Percentiles rank a stretch among this genome's conserved stretches.
These are phyloP conservation scores for Phytophthora niederhauseri DNA, from an alignment of 352 stramenopile genomes.

Conservation along the genomic window DNA sequence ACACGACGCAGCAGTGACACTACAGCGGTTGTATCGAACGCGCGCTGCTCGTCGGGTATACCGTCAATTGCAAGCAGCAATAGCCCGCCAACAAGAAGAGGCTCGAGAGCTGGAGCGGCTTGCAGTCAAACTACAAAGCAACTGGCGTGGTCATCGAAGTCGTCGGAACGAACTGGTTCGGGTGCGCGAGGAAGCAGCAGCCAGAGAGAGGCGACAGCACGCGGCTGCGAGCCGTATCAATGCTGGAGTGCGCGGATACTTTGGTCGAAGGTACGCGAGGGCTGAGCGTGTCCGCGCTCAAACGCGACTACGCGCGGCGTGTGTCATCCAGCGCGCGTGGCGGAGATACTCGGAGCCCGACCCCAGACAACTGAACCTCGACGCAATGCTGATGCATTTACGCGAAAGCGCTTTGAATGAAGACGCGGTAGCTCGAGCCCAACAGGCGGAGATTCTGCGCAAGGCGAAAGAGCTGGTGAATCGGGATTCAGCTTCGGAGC, in stretches of 20 bases:
- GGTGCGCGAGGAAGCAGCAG: slow-evolving; percentile 37
- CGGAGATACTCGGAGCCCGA: slow-evolving; percentile 49
- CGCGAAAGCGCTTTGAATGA: slow-evolving; percentile 56
- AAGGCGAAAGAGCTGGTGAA: slow-evolving; percentile 53
- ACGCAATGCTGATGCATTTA: slow-evolving; percentile 59
- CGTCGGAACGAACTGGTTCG: slow-evolving; percentile 41
- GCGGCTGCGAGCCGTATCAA: slow-evolving; percentile 71
- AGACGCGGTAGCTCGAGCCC: slow-evolving; percentile 39
- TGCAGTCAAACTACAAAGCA: slow-evolving; percentile 66
- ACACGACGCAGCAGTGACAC: slow-evolving; percentile 47
- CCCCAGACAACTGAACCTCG: slow-evolving; percentile 46
- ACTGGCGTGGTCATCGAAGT: slow-evolving; percentile 60
- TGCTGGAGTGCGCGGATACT: slow-evolving; percentile 65
- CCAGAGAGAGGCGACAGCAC: slow-evolving; percentile 37
- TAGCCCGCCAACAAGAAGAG: slow-evolving; percentile 49
- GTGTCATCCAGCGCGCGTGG: slow-evolving; percentile 63
- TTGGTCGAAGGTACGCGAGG: slow-evolving; percentile 52
- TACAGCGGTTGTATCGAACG: slow-evolving; percentile 71
- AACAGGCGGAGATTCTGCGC: slow-evolving; percentile 57
- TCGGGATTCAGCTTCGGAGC: slow-evolving; percentile 74
- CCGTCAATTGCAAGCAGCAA: slow-evolving; percentile 48
- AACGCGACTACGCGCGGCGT: slow-evolving; percentile 45
- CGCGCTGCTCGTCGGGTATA: slow-evolving; percentile 60
- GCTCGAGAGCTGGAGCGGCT: slow-evolving; percentile 40
- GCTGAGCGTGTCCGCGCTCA: slow-evolving; percentile 40